Conservation (phyloP, 1,139 yeast genomes). For the Suhomyces ambrosiae region DNA sequence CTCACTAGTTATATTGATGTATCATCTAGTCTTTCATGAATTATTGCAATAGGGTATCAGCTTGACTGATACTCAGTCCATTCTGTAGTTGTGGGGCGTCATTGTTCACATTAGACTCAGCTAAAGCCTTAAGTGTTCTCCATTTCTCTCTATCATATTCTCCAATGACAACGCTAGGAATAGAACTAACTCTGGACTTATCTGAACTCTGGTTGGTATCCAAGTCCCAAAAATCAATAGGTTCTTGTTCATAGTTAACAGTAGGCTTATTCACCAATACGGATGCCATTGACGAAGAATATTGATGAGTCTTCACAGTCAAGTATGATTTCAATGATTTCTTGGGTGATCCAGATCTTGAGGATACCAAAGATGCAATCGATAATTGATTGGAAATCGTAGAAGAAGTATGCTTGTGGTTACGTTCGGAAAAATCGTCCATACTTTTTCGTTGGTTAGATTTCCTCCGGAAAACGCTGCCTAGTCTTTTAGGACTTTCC, state of each 20-base stretch:
- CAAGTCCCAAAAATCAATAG: conserved; percentile 38
- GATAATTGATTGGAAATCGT: conserved; percentile 35
- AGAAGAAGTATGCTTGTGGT: conserved; percentile 32
- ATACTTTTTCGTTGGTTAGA: conserved; percentile 20
- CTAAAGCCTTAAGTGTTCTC: conserved; percentile 49
- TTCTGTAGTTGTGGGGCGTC: too few relatives aligned
- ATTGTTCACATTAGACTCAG: conserved; percentile 16
- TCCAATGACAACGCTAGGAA: conserved; percentile 63
- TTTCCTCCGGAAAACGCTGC: conserved; percentile 28
- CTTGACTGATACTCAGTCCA: background rate
- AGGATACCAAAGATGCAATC: conserved; percentile 27
- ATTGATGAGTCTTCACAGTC: conserved; percentile 18
- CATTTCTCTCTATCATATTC: conserved; percentile 69
- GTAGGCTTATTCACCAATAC: conserved; percentile 5
- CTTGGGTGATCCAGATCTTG: conserved; percentile 34
- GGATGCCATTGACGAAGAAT: conserved; percentile 18
- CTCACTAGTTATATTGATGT: too few relatives aligned
- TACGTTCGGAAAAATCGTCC: conserved; percentile 17
- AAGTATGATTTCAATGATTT: conserved; percentile 30
- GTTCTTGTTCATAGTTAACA: conserved; percentile 16
- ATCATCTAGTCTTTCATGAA: too few relatives aligned
- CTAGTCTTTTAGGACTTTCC: conserved; percentile 39
- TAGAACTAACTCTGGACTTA: conserved; percentile 47
- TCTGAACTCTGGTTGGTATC: conserved; percentile 40
- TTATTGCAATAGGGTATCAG: too few relatives aligned